Evolutionary conservation across 2,329 filamentous ascomycete species (phyloP), one percentile per base, ranked within the genome.

Genomic region (Alternaria alternata): DNA sequence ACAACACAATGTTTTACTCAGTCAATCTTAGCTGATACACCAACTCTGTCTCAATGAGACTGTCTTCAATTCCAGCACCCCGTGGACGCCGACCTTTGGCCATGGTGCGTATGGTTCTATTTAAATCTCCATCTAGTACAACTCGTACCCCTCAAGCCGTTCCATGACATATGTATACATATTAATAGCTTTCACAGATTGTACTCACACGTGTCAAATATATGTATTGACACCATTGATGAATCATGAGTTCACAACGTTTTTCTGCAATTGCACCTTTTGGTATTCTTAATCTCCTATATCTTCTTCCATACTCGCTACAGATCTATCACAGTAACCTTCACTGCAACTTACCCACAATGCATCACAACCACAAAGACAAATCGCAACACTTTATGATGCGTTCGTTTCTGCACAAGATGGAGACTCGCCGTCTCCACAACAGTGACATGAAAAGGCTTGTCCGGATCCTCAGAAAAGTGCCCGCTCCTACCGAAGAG

Each of bases 381-480:
- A 44, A 16, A 16, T 20, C n/a, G 12, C 18, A 30, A 28, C 26
- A 36, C 51, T 44, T 55, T 52, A 54, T 20, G 24, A 69, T 65
- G 63, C 41, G 54, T 26, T 41, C 59, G 8, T 61, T 61, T 49
- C 22, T 54, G 14, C 53, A 44, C 12, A 57, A 54, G 24, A 67
- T 68, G 58, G 54, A 62, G 14, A 68, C 66, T 5, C 61, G 62
- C 3, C 59, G 55, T 42, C 68, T 75, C 18, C 54, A 63, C 20
- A 62, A 67, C 44, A n/a, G 26, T 20, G 72, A 75, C 9, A 73
- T 76, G 48, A 70, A 72, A 26, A 59, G 57, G 2, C 56, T 77
- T 7, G 65, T 64, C n/a, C 57, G 52, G 12, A 55, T 76, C 36
- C 54, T 75, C 8, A 64, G 62, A 16, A 48, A 42, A 38, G 51